Evolutionary conservation across 768 basidiomycete genomes (phyloP).

Genomic region (Nevesoporus exiguus): DNA sequence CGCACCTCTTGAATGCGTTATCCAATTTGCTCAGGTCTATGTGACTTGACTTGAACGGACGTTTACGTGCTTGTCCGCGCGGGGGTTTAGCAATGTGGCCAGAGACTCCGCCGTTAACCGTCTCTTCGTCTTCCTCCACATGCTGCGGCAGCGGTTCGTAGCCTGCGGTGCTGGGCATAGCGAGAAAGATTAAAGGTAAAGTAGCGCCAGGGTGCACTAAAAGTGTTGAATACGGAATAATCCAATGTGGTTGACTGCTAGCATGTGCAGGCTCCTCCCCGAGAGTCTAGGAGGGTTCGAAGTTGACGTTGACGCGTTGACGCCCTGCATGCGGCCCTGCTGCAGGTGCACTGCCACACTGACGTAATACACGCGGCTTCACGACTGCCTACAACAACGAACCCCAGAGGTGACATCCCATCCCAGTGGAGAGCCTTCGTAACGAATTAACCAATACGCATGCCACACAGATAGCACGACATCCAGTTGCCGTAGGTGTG

Average conservation of each 20-base stretch:
- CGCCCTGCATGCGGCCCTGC: background rate
- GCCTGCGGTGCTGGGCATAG: constrained; percentile 44
- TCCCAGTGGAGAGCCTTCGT: no score
- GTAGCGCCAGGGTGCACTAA: background rate
- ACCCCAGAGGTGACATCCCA: no score
- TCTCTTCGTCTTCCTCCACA: constrained; percentile 38
- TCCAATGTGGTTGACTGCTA: constrained; percentile 18
- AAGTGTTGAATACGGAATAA: constrained; percentile 5
- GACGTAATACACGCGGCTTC: constrained; percentile 7
- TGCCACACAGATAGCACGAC: no score
- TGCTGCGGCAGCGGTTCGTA: constrained; percentile 47
- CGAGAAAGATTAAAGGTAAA: constrained; percentile 4
- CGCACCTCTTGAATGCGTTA: constrained; percentile 80
- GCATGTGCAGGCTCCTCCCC: constrained; percentile 4
- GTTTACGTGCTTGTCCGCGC: constrained; percentile 29
- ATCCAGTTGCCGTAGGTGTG: no score
- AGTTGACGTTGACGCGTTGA: no score
- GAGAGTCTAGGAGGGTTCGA: constrained; percentile 10
- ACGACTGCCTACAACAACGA: no score
- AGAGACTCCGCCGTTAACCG: constrained; percentile 33
- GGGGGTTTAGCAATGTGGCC: constrained; percentile 25
- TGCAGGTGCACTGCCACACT: constrained; percentile 22
- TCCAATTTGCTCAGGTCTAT: constrained; percentile 81
- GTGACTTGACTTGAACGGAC: constrained; percentile 48
- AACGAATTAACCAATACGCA: no score